Evolutionary conservation across 257 asterid species (phyloP).

Genomic region (Fraxinus anomala): DNA sequence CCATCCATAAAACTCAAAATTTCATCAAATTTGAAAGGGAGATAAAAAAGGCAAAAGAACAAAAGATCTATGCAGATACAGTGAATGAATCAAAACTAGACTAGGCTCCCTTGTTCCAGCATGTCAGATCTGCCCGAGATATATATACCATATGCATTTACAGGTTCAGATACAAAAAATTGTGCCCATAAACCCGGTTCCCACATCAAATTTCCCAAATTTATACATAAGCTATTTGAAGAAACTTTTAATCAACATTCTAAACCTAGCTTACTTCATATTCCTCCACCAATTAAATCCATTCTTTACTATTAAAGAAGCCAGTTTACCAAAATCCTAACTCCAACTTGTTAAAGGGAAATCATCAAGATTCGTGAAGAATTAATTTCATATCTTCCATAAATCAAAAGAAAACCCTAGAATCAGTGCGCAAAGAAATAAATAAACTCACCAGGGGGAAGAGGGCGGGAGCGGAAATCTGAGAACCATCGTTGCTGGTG

Average conservation of each 20-base stretch:
- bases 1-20: not conserved
- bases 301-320: not conserved
- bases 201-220: conserved; percentile 12
- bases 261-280: not conserved
- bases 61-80: conserved; percentile 36
- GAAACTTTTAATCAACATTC: conserved; percentile 22
- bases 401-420: conserved; percentile 12
- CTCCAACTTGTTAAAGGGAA: not conserved
- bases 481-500: conserved; percentile 64
- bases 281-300: not conserved
- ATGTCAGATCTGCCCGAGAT: conserved; percentile 53
- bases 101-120: not conserved
- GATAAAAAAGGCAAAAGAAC: conserved; percentile 10
- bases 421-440: not conserved
- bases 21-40: conserved; percentile 1
- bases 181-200: conserved; percentile 18
- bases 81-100: conserved; percentile 16
- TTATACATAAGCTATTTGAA: conserved; percentile 7
- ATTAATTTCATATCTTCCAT: not conserved
- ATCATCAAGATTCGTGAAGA: not conserved
- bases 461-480: conserved; percentile 70
- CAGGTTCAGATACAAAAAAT: not conserved
- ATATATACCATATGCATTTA: conserved; percentile 15
- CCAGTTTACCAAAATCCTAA: not conserved
- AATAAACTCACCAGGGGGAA: conserved; percentile 64